Conservation (phyloP, 306 rosid species). For the Acmispon strigosus region DNA sequence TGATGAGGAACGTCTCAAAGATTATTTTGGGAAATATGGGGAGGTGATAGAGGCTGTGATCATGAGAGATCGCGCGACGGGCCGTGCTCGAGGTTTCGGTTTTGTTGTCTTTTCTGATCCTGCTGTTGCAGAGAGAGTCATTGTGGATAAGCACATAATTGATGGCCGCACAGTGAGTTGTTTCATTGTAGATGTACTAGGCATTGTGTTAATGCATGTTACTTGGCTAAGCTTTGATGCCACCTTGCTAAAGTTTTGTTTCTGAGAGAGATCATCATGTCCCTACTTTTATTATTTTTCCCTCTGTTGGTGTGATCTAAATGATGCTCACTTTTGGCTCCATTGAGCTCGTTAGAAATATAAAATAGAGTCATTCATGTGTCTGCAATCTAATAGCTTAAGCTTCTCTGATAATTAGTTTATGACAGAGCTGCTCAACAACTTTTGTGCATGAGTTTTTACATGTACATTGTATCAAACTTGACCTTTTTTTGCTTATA, state of each 20-base stretch:
- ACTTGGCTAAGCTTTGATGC: not conserved
- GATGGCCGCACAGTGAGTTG: slow-evolving; percentile 86
- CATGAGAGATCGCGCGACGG: slow-evolving; percentile 95
- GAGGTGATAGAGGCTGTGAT: slow-evolving; percentile 92
- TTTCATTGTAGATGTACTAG: slow-evolving; percentile 12
- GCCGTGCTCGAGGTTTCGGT: slow-evolving; percentile 96
- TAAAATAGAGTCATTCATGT: too few species aligned
- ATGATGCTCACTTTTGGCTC: not conserved
- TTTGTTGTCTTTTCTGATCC: slow-evolving; percentile 86
- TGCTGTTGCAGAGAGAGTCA: slow-evolving; percentile 77
- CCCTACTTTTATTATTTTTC: not conserved
- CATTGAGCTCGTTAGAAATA: not conserved
- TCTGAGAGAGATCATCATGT: not conserved
- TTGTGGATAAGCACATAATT: slow-evolving; percentile 79
- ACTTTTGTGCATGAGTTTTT: not conserved
- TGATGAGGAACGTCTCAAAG: slow-evolving; percentile 85
- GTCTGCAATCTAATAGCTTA: too few species aligned
- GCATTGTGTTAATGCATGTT: slow-evolving; percentile 6
- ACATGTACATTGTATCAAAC: slow-evolving; percentile 28
- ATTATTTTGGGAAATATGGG: slow-evolving; percentile 72
- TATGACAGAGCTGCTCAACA: not conserved
- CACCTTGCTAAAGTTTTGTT: not conserved
- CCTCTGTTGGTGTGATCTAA: not conserved
- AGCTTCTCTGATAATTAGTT: too few species aligned
- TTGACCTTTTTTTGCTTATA: slow-evolving; percentile 2